Percentiles rank a stretch among this genome's conserved stretches.
phyloP scores from a whole-genome alignment of 345 rosid species.

The Cardamine occulta region DNA sequence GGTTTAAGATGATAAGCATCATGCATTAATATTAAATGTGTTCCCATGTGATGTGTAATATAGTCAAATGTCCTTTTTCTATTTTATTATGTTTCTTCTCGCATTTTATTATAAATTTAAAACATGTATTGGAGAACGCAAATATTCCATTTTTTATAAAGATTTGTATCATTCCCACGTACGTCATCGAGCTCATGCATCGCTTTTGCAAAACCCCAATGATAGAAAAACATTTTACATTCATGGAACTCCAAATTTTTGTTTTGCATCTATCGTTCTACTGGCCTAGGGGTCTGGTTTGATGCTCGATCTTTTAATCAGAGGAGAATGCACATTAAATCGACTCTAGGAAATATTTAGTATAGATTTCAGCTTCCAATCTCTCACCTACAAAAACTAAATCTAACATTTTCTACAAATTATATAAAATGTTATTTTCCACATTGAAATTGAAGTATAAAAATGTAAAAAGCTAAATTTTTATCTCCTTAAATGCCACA shows the following conservation, averaged over 20 bases:
- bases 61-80: constrained; percentile 22
- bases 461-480: not conserved
- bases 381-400: not conserved
- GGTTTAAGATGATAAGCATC: constrained; percentile 15
- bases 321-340: not conserved
- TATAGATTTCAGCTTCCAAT: constrained; percentile 22
- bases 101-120: constrained; percentile 1
- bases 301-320: not conserved
- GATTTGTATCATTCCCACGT: constrained; percentile 37
- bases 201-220: constrained; percentile 15
- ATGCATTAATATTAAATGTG: constrained; percentile 16
- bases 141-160: constrained; percentile 28
- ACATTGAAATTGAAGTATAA: not conserved
- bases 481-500: not conserved
- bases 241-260: not conserved
- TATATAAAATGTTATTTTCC: too few species aligned
- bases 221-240: constrained; percentile 16
- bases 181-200: constrained; percentile 39
- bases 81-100: constrained; percentile 3
- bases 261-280: not conserved
- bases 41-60: constrained; percentile 29
- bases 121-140: not conserved
- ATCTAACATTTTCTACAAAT: not conserved
- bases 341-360: not conserved
- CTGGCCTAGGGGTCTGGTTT: not conserved